Base-by-base conservation (phyloP, 345 rosid genomes). In the Psidium guajava region DNA sequence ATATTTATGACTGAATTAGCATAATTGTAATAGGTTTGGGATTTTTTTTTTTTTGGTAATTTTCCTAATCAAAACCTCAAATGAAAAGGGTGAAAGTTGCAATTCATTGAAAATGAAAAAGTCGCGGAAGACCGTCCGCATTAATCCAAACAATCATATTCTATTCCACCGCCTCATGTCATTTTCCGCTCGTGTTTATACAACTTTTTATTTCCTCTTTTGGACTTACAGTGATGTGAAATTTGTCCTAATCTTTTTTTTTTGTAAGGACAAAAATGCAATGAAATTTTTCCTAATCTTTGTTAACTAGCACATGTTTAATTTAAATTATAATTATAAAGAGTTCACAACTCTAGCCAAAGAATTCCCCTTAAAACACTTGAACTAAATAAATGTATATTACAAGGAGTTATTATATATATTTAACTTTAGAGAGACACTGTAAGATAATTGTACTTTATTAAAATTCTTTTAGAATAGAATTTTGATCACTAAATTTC, bases 311-410 rank as follows among this genome's bases (percentile, higher is more conserved):
- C 42, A 16, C 18, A 16, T 32, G 44, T 69, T 32, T 32, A 69
- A 69, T 69, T 32, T 69, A 69, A 32, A 69, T 69, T 18, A 32
- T 32, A 32, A 32, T 16, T 32, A 32, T 69, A 69, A 69, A 32
- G 3, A 32, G 77, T 69, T 8, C 24, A 36, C 24, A 64, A 40
- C 77, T 32, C 47, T 69, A 69, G 36, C 44, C 13, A 69, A 69
- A 69, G 44, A 92, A 82, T 88, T 92, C 88, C 6, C 22, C 5
- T 69, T 8, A 64, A 7, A 64, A 64, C 42, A 64, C 44, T 32
- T 16, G 77, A 18, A 69, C 77, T 69, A 69, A 69, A 32, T 32
- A 69, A 69, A 32, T 32, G 44, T 32, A 16, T 40, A 32, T 64
- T 8, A 32, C 77, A 64, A 32, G 77, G 47, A 64, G 18, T 64